Evolutionary conservation across 257 asterid species (phyloP), one percentile per base, ranked within the genome.

Genomic region (Nicotiana otophora): DNA sequence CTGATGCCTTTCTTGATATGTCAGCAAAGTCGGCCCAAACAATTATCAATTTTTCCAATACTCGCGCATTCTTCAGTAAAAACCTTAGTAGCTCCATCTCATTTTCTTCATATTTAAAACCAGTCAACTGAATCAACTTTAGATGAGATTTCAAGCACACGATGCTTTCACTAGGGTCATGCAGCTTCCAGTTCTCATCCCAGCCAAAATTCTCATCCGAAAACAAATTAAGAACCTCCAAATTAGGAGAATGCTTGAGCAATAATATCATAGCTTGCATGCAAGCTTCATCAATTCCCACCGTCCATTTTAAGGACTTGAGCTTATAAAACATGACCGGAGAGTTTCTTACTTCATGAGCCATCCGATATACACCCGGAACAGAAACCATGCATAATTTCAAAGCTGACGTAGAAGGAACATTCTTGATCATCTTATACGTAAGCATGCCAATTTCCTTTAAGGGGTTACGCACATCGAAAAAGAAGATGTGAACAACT

Each of bases 241-340:
- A 23, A 28, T 68, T 53, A 55, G 80, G 84, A 68, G 80, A 68
- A 81, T 34, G 42, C 80, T 54, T 67, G 55, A 81, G 84, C 69
- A 81, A 81, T 0, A 67, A 26, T 19, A 54, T 28, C 78, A 81
- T 19, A 63, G 55, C 10, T 64, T 31, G 20, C 54, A 81, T 67
- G 19, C 34, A 66, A 6, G 0, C 10, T n/a, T 81, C 80, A 3
- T 66, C 53, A 33, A n/a, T 53, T 17, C 11, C 19, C 12, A 67
- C 53, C 0, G 55, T 1, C 58, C 54, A 54, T 58, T 66, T 54
- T 54, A 81, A 81, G 78, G 16, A 51, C 84, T 68, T 68, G 19
- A 68, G 69, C 9, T 33, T 60, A 68, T 67, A 74, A 51, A 81
- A 81, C 34, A 20, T 8, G 65, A 34, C 54, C 0, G 31, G 80